These are phyloP conservation scores for Acidomyces sp. DNA, from an alignment of 495 filamentous ascomycete genomes.

Conservation along the genomic window DNA sequence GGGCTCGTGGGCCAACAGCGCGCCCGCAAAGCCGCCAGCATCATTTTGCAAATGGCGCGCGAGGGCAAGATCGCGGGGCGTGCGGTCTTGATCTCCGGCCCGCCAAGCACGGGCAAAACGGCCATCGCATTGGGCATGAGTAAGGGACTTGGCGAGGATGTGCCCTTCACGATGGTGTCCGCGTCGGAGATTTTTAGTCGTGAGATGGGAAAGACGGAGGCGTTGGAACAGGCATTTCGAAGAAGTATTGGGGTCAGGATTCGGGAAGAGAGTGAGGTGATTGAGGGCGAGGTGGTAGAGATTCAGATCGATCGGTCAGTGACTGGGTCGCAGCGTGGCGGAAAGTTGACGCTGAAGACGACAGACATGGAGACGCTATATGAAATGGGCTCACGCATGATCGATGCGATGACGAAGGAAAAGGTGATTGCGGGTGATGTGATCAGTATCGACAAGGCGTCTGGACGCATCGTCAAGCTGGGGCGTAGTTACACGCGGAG, in stretches of 20 bases:
- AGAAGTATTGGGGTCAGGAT: constrained; percentile 94
- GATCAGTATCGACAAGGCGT: constrained; percentile 95
- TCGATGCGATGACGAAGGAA: constrained; percentile 97
- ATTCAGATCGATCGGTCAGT: constrained; percentile 98
- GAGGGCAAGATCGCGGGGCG: constrained; percentile 95
- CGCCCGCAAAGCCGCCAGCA: constrained; percentile 86
- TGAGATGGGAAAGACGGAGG: constrained; percentile 98
- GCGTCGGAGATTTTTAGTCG: constrained; percentile 95
- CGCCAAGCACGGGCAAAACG: constrained; percentile 95
- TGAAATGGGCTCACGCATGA: constrained; percentile 99
- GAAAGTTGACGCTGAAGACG: constrained; percentile 98
- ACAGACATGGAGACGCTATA: constrained; percentile 99
- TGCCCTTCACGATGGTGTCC: constrained; percentile 90
- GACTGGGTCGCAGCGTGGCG: constrained; percentile 70
- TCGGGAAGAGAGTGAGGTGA: constrained; percentile 97
- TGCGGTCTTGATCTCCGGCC: constrained; percentile 88
- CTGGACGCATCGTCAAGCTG: constrained; percentile 92
- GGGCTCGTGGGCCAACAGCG: constrained; percentile 96
- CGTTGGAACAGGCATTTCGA: constrained; percentile 91
- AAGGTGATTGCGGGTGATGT: constrained; percentile 96
- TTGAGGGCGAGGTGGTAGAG: constrained; percentile 97
- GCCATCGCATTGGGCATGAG: constrained; percentile 99
- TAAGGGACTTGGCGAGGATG: constrained; percentile 82
- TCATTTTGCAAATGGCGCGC: constrained; percentile 96
- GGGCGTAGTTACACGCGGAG: constrained; percentile 86